Evolutionary conservation across 176 grass and related monocot genomes (phyloP).

Genomic region (Aegilops umbellulata): DNA sequence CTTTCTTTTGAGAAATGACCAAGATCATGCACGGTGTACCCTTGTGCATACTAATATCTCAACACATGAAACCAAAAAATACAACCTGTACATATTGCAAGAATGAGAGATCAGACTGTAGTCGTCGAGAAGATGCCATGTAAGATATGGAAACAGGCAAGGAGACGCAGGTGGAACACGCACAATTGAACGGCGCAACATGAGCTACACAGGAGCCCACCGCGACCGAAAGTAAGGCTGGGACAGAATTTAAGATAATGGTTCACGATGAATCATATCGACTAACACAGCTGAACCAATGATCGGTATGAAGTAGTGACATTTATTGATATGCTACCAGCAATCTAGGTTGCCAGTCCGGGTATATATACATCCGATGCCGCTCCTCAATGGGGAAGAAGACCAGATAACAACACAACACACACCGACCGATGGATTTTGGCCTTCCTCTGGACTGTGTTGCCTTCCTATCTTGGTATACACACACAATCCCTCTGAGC

Average conservation of each 20-base stretch:
- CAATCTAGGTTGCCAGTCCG: not conserved
- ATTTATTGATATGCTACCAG: conserved; percentile 23
- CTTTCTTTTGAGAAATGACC: no score
- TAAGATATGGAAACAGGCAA: no score
- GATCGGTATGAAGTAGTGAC: not conserved
- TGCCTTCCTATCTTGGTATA: conserved; percentile 24
- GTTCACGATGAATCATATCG: not conserved
- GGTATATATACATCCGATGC: conserved; percentile 34
- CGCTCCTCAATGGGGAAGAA: not conserved
- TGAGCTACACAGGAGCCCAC: not conserved
- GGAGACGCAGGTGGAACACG: not conserved
- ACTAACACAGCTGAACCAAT: not conserved
- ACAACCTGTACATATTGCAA: not conserved
- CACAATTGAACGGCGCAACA: not conserved
- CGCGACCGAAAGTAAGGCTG: no score
- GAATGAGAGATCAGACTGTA: not conserved
- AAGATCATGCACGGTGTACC: no score
- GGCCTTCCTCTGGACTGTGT: conserved; percentile 24
- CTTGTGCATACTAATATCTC: no score
- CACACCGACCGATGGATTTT: not conserved
- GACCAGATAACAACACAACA: not conserved
- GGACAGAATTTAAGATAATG: no score
- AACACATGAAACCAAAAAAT: not conserved
- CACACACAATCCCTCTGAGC: conserved; percentile 16
- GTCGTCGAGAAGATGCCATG: not conserved